Base-by-base conservation (phyloP, 192 early-diverging fungal genomes). In the Rhizophagus prolifer region DNA sequence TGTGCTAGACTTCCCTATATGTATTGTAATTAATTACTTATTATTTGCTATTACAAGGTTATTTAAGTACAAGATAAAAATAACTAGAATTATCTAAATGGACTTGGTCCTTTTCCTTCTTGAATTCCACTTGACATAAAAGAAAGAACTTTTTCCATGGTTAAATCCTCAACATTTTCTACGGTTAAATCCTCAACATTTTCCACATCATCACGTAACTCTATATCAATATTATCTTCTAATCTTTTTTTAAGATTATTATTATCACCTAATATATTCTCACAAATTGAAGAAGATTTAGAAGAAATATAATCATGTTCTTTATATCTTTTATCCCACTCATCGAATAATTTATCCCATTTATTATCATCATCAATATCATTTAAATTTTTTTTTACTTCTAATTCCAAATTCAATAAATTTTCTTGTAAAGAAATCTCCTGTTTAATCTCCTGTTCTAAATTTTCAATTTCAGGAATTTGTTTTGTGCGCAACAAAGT, bases 111-210 rank as follows among this genome's bases (percentile, higher is more conserved):
- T 23, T 59, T 72, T 16, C 71, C 54, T 58, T 72, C 28, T 46
- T 73, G 47, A 36, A 25, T 63, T 9, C 74, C 74, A 46, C 74
- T 75, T 30, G 74, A 75, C 41, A 75, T 75, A 8, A 65, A 75
- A 23, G 12, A 16, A 19, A 75, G 30, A 26, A 75, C 62, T 25
- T 65, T 36, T 28, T 75, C 74, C 26, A 75, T 44, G 0, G 74
- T 47, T 30, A 63, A 28, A 31, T 75, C 62, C 9, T 44, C 47
- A 30, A 26, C n/a, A n/a, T 60, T 31, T 36, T 34, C 21, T 36
- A 12, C 58, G 0, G 74, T 47, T 30, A 63, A 28, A 31, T 75
- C 62, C 9, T 44, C 47, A 30, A 26, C n/a, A n/a, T 60, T 31
- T 36, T 34, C 21, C 65, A 12, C 58, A 47, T 58, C 71, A 30